Evolutionary conservation across 352 stramenopile species (phyloP).

Genomic region (Phytophthora crassamura): DNA sequence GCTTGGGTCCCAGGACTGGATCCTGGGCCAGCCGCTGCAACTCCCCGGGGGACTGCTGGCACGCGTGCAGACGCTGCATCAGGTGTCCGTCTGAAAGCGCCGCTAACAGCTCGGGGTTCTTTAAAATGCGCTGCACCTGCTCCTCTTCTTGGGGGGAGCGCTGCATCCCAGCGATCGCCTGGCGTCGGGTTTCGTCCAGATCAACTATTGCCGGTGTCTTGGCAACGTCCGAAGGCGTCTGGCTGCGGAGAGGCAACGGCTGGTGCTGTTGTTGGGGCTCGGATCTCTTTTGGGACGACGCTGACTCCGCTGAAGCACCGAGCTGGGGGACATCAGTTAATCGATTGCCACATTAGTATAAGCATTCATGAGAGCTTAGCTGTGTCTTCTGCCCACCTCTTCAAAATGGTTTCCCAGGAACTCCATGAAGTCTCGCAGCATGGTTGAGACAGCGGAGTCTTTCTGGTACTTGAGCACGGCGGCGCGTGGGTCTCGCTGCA

Average conservation of each 20-base stretch:
- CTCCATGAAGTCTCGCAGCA: conserved; percentile 76
- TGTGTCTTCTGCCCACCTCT: conserved; percentile 46
- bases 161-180: conserved; percentile 68
- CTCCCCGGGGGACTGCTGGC: conserved; percentile 44
- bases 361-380: too few species aligned
- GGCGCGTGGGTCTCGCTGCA: conserved; percentile 65
- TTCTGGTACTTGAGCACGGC: conserved; percentile 76
- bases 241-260: too few species aligned
- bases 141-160: conserved; percentile 64
- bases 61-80: conserved; percentile 61
- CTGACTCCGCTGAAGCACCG: conserved; percentile 36
- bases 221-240: background rate
- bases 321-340: conserved; percentile 32
- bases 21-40: conserved; percentile 57
- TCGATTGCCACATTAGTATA: too few species aligned
- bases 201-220: conserved; percentile 59
- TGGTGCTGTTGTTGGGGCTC: conserved; percentile 14
- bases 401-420: conserved; percentile 81
- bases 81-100: conserved; percentile 64
- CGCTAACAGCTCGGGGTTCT: conserved; percentile 66
- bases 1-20: conserved; percentile 51
- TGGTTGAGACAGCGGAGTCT: conserved; percentile 59
- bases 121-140: conserved; percentile 72
- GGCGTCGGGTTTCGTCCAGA: conserved; percentile 53
- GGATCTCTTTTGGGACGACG: conserved; percentile 15